These are phyloP conservation scores for Aureobasidium sp. DNA, from an alignment of 2,329 filamentous ascomycete genomes.

Conservation along the genomic window DNA sequence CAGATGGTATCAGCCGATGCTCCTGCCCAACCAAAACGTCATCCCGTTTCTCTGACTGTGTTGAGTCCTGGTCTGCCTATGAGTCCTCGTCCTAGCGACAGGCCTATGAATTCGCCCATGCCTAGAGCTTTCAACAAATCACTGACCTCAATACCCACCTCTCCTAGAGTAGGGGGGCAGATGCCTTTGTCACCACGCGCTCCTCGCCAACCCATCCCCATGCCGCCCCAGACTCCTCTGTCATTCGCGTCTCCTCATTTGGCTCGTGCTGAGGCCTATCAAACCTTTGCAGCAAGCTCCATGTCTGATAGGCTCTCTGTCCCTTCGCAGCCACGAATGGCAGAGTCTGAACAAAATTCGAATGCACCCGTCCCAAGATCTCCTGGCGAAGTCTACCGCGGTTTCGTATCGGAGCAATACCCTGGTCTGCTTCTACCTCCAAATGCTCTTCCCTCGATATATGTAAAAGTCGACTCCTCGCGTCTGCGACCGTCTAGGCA, in stretches of 20 bases:
- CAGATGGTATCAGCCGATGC: conserved; percentile 10
- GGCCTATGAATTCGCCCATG: conserved; percentile 51
- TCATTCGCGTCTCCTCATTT: conserved; percentile 49
- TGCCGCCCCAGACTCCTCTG: conserved; percentile 61
- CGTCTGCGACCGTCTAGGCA: conserved; percentile 87
- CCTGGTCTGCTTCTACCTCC: conserved; percentile 79
- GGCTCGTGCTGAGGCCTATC: conserved; percentile 31
- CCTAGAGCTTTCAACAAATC: conserved; percentile 50
- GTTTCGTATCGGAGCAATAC: conserved; percentile 76
- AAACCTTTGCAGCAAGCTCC: conserved; percentile 20
- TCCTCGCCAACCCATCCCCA: conserved; percentile 62
- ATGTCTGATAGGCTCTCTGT: conserved; percentile 21
- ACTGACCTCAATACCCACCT: conserved; percentile 58
- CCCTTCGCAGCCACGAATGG: not conserved
- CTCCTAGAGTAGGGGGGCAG: conserved; percentile 45
- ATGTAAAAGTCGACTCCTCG: conserved; percentile 83
- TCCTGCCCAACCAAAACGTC: conserved; percentile 6
- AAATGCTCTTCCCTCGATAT: conserved; percentile 77
- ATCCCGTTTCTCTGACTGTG: conserved; percentile 16
- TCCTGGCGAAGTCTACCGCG: conserved; percentile 56
- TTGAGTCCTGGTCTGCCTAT: conserved; percentile 57
- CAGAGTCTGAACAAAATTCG: conserved; percentile 1
- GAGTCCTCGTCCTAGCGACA: conserved; percentile 53
- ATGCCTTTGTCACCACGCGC: conserved; percentile 63
- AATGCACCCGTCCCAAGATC: conserved; percentile 11